These are phyloP conservation scores for Jatropha podagrica DNA, from an alignment of 441 rosid species.

Conservation along the genomic window DNA sequence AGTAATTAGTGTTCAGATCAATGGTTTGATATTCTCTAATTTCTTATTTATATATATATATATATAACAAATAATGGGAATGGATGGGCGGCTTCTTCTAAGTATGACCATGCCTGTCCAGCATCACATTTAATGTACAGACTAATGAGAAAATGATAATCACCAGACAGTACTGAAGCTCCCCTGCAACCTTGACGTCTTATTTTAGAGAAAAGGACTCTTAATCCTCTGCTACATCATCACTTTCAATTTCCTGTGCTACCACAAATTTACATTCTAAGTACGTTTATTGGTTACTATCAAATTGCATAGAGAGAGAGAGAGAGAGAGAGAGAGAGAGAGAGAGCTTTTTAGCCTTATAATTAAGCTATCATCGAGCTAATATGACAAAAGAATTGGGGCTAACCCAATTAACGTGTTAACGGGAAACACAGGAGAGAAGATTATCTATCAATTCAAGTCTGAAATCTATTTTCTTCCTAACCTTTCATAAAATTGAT, in stretches of 20 bases:
- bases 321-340: background rate
- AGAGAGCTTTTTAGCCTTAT: slow-evolving; percentile 25
- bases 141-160: slow-evolving; percentile 21
- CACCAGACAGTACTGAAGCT: slow-evolving; percentile 32
- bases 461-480: too few species aligned
- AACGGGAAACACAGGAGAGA: background rate
- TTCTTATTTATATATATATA: background rate
- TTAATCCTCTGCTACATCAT: slow-evolving; percentile 40
- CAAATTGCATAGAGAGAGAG: background rate
- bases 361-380: slow-evolving; percentile 31
- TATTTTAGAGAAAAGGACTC: slow-evolving; percentile 31
- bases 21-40: too few species aligned
- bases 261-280: slow-evolving; percentile 9
- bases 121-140: background rate
- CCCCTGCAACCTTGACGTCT: slow-evolving; percentile 28
- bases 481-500: too few species aligned
- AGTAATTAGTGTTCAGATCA: too few species aligned
- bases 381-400: slow-evolving; percentile 20
- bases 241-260: slow-evolving; percentile 20
- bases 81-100: background rate
- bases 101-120: slow-evolving; percentile 1
- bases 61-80: too few species aligned
- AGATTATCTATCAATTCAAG: slow-evolving; percentile 24
- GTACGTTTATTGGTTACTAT: slow-evolving; percentile 9
- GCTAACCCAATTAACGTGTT: slow-evolving; percentile 4